phyloP scores from a whole-genome alignment of 1,139 yeast genomes.

The Diutina rugosa region DNA sequence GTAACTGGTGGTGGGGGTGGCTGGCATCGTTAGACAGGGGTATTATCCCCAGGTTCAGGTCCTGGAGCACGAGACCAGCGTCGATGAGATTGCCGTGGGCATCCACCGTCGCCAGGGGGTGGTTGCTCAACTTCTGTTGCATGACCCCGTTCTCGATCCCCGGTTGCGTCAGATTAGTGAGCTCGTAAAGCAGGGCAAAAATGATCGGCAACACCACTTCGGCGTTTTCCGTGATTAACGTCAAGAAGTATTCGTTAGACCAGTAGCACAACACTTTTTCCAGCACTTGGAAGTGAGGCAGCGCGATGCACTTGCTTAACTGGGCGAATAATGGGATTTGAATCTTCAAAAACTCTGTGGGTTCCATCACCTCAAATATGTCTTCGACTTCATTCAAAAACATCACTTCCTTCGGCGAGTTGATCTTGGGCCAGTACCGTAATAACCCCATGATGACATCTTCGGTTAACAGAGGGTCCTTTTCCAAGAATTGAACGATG shows the following conservation, averaged over 20 bases:
- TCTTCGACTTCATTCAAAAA: constrained; percentile 93
- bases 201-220: constrained; percentile 88
- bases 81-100: constrained; percentile 36
- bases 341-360: constrained; percentile 79
- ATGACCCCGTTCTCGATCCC: constrained; percentile 35
- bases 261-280: constrained; percentile 91
- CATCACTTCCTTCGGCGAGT: constrained; percentile 92
- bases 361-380: constrained; percentile 92
- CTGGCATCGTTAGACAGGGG: not conserved
- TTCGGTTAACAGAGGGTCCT: constrained; percentile 84
- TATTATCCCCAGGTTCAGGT: constrained; percentile 4
- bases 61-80: constrained; percentile 20
- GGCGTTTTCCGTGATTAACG: constrained; percentile 79
- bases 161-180: constrained; percentile 44
- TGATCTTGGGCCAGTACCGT: constrained; percentile 95
- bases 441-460: constrained; percentile 89
- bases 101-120: constrained; percentile 29
- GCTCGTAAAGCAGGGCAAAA: constrained; percentile 80
- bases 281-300: constrained; percentile 95
- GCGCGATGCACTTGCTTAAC: constrained; percentile 83
- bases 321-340: constrained; percentile 93
- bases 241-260: constrained; percentile 89
- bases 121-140: constrained; percentile 29
- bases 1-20: not conserved
- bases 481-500: constrained; percentile 90